Conservation (phyloP, 2,329 filamentous ascomycete genomes). For the Byssothecium circinans region DNA sequence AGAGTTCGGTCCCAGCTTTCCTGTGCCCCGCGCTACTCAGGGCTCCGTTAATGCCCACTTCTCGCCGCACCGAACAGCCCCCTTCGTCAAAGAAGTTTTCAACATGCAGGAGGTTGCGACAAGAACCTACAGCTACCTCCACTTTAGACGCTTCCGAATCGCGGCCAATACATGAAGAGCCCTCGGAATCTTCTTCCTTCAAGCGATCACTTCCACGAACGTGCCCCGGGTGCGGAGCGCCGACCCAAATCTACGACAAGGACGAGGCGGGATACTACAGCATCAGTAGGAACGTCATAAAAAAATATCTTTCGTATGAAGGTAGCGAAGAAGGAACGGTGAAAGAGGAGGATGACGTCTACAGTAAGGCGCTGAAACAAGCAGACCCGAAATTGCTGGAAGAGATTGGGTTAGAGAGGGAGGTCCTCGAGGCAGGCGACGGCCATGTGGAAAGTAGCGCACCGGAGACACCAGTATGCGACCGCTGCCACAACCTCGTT, state of each 20-base stretch:
- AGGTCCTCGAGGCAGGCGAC: slow-evolving; percentile 14
- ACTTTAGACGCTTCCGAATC: slow-evolving; percentile 7
- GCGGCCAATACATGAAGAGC: slow-evolving; percentile 1
- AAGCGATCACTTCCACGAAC: slow-evolving; percentile 48
- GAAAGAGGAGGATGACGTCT: slow-evolving; percentile 39
- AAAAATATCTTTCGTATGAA: slow-evolving; percentile 39
- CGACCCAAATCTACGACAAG: slow-evolving; percentile 58
- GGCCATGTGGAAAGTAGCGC: slow-evolving; percentile 12
- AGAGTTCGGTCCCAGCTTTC: slow-evolving; percentile 34
- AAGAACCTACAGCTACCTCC: slow-evolving; percentile 16
- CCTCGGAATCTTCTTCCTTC: slow-evolving; percentile 1
- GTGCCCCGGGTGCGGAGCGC: slow-evolving; percentile 66
- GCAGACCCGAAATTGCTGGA: slow-evolving; percentile 29
- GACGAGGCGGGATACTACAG: slow-evolving; percentile 62
- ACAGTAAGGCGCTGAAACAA: slow-evolving; percentile 40
- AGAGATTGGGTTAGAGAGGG: slow-evolving; percentile 33
- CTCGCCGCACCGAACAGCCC: slow-evolving; percentile 8
- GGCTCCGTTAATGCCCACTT: slow-evolving; percentile 10
- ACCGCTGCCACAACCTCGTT: slow-evolving; percentile 80
- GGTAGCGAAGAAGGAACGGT: slow-evolving; percentile 20
- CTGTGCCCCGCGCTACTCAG: slow-evolving; percentile 40
- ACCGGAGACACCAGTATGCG: slow-evolving; percentile 66
- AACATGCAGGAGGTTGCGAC: slow-evolving; percentile 19
- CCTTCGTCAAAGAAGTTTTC: slow-evolving; percentile 25
- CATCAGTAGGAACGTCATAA: slow-evolving; percentile 52